A percentile compares a stretch with the other conserved stretches of the same genome.
Evolutionary conservation across 1,139 yeast genomes (phyloP).

Genomic region (Protomyces inouyei): DNA sequence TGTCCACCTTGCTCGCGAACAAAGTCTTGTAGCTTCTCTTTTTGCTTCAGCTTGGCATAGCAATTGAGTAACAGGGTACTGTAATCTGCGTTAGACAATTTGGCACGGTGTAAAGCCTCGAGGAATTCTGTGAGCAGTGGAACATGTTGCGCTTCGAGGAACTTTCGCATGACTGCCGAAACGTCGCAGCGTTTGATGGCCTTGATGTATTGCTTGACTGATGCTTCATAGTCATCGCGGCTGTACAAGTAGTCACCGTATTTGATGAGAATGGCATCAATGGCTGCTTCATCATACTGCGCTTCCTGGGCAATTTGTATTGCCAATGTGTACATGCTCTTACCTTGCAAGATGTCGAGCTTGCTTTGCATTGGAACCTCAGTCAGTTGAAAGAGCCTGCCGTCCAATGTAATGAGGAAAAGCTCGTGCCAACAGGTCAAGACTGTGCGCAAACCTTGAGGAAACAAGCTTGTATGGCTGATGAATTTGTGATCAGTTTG

Average conservation of each 20-base stretch:
- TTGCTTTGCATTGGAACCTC: slow-evolving; percentile 66
- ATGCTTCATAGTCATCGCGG: slow-evolving; percentile 60
- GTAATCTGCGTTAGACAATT: slow-evolving; percentile 66
- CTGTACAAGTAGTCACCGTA: slow-evolving; percentile 71
- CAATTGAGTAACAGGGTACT: slow-evolving; percentile 75
- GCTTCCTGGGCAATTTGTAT: slow-evolving; percentile 57
- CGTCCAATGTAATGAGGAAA: slow-evolving; percentile 66
- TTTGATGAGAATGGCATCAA: slow-evolving; percentile 54
- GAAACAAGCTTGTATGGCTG: slow-evolving; percentile 63
- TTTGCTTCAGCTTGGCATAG: slow-evolving; percentile 69
- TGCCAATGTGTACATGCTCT: slow-evolving; percentile 71
- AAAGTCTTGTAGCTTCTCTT: slow-evolving; percentile 55
- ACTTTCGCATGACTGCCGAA: slow-evolving; percentile 73
- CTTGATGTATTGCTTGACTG: slow-evolving; percentile 62
- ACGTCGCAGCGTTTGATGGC: slow-evolving; percentile 51
- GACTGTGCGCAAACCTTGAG: slow-evolving; percentile 57
- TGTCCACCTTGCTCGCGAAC: slow-evolving; percentile 46
- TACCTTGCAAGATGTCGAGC: slow-evolving; percentile 61
- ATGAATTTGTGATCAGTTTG: slow-evolving; percentile 67
- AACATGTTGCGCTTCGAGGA: slow-evolving; percentile 78
- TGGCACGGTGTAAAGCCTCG: slow-evolving; percentile 52
- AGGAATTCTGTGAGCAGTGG: slow-evolving; percentile 61
- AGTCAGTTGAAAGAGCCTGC: slow-evolving; percentile 60
- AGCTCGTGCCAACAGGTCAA: slow-evolving; percentile 55
- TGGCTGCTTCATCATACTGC: slow-evolving; percentile 42